Evolutionary conservation across 2,329 filamentous ascomycete species (phyloP), one percentile per base, ranked within the genome.

Genomic region (Fusarium abutilonis): DNA sequence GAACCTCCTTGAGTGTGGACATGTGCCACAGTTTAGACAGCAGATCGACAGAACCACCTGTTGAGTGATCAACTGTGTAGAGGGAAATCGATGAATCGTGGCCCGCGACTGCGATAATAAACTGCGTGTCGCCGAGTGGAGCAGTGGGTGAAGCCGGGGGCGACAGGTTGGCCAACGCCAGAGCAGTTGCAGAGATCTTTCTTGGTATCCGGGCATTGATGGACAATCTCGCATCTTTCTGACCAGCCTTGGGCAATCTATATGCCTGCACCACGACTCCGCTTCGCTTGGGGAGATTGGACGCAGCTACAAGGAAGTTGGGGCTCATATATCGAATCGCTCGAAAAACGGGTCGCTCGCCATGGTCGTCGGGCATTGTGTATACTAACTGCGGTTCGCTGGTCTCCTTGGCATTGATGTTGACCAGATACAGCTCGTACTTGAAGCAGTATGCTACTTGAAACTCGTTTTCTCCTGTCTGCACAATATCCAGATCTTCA

Each of bases 371-470:
- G 36, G 83, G 79, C 61, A 86, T 83, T 21, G 78, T 84, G 80
- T 80, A 93, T 67, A 84, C 83, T 72, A 76, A 75, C 61, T 77
- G 73, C 5, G 85, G 83, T 23, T 82, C 80, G 45, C 75, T 74
- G n/a, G 76, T 70, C 40, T 78, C 76, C 70, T 79, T 82, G 19
- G 45, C 60, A 65, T 74, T 79, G 38, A 92, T 76, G 29, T 85
- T 84, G 67, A 90, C 82, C 32, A 89, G 78, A 75, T 88, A 90
- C 44, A 98, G 82, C 65, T 92, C 87, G 71, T 89, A 81, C 63
- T 92, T 88, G 68, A 90, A 88, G 75, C 90, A 93, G 75, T 92
- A 97, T 4, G 88, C 89, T 50, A 97, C 79, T 66, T 88, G 84
- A 73, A 90, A 95, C 35, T 83, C 79, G 32, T 85, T 81, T 14